Conservation (phyloP, 495 filamentous ascomycete species). For the Evansstolkia leycettana region DNA sequence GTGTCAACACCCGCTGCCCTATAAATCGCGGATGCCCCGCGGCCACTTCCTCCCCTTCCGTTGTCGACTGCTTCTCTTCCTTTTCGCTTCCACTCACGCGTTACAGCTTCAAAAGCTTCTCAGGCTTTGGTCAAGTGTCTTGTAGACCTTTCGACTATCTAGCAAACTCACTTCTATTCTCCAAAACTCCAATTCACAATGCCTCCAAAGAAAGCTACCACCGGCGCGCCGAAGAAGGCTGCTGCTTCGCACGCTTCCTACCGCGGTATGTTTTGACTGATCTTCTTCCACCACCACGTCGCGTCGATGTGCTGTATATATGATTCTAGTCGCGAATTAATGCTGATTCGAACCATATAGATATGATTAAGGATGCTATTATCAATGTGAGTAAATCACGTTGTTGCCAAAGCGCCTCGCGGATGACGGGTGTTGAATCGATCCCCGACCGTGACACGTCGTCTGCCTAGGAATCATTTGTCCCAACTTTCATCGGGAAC, state of each 20-base stretch:
- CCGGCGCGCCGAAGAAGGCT: slow-evolving; percentile 38
- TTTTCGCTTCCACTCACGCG: slow-evolving; percentile 14
- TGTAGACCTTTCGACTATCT: too few relatives aligned
- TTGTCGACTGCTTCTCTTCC: slow-evolving; percentile 14
- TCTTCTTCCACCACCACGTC: slow-evolving; percentile 30
- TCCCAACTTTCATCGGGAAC: neutral
- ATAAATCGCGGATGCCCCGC: slow-evolving; percentile 42
- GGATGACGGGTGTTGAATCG: slow-evolving; percentile 21
- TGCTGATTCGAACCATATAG: slow-evolving; percentile 40
- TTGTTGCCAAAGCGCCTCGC: slow-evolving; percentile 19
- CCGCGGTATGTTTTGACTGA: slow-evolving; percentile 43
- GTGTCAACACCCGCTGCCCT: slow-evolving; percentile 34
- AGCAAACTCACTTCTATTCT: slow-evolving; percentile 8
- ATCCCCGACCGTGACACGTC: slow-evolving; percentile 34
- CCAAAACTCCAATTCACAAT: slow-evolving; percentile 18
- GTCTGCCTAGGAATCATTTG: neutral
- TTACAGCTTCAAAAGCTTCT: neutral
- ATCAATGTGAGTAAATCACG: slow-evolving; percentile 47
- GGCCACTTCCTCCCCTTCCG: slow-evolving; percentile 28
- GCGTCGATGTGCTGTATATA: slow-evolving; percentile 20
- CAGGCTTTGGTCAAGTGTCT: too few relatives aligned
- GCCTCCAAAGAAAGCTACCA: slow-evolving; percentile 42
- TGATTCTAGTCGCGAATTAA: slow-evolving; percentile 28
- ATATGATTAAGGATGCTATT: slow-evolving; percentile 62
- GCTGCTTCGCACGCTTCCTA: slow-evolving; percentile 43